Evolutionary conservation across 2,329 filamentous ascomycete species (phyloP), one percentile per base, ranked within the genome.

Genomic region (Colletotrichum lini): DNA sequence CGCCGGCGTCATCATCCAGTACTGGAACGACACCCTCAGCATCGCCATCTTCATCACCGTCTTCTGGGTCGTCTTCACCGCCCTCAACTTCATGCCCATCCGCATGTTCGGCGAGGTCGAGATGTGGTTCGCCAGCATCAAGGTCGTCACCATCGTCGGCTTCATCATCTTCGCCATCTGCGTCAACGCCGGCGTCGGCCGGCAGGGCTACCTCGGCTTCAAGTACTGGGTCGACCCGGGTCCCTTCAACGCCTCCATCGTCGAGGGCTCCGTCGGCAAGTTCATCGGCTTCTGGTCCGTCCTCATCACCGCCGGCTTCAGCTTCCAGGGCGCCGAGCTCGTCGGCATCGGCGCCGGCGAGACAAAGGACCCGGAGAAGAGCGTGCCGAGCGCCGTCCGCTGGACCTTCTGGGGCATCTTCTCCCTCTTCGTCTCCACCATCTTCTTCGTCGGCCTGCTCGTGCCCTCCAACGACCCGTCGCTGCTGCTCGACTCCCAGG

Each of bases 261-360:
- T 90, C 13, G 73, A 79, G 0, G 89, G 87, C 38, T 76, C 84
- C 26, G 83, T 85, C 2, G 90, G 89, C 54, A 89, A 89, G 78
- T 92, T 93, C 72, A 87, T 92, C 62, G 90, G 89, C 13, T 93
- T 93, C 83, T 93, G 91, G 90, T 86, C 89, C 42, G 90, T 91
- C 18, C 82, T 93, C 50, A 88, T 93, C 74, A 90, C 90, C 63
- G 91, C 91, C 26, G 89, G 88, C n/a, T 92, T 93, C 79, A 88
- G 88, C 23, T 93, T 89, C 81, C 91, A 92, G 79, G 93, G 93
- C 52, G 90, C 92, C 2, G 93, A 95, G 81, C 87, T 94, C 18
- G 92, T 94, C 10, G 93, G 91, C 73, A 90, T 96, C 58, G 92
- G 91, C n/a, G 93, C 93, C 5, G 93, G 92, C 72, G 93, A 96